These are phyloP conservation scores for Punctularia strigosozonata DNA, from an alignment of 768 basidiomycete species.

Conservation along the genomic window DNA sequence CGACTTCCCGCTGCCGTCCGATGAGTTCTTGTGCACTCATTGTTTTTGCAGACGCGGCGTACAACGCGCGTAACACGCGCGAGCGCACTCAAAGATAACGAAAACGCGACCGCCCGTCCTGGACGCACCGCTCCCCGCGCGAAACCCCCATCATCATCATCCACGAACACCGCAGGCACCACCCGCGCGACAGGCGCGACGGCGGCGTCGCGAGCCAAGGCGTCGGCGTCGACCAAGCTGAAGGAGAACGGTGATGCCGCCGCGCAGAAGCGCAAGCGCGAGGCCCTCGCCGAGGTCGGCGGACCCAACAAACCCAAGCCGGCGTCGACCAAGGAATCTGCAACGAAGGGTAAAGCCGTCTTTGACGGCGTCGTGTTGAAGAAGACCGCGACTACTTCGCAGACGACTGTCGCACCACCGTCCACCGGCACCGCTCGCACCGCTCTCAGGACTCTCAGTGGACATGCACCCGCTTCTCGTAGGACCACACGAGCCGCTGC, in stretches of 20 bases:
- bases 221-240: conserved; percentile 25
- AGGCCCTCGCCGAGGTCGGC: conserved; percentile 63
- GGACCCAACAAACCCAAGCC: conserved; percentile 27
- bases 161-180: conserved; percentile 23
- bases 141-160: conserved; percentile 38
- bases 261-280: conserved; percentile 61
- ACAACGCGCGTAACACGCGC: conserved; percentile 44
- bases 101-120: conserved; percentile 60
- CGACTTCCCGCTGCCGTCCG: too few relatives aligned
- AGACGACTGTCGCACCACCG: conserved; percentile 5
- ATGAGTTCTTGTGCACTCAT: too few relatives aligned
- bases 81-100: conserved; percentile 44
- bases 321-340: conserved; percentile 38
- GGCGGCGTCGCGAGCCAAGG: conserved; percentile 42
- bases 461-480: conserved; percentile 5
- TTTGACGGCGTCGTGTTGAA: conserved; percentile 51
- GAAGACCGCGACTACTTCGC: conserved; percentile 30
- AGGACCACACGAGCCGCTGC: conserved; percentile 5
- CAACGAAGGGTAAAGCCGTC: conserved; percentile 29
- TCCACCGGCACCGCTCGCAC: conserved; percentile 27
- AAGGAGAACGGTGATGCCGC: conserved; percentile 35
- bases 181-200: conserved; percentile 33
- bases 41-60: conserved; percentile 44
- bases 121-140: conserved; percentile 49
- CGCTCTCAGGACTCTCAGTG: conserved; percentile 42